Evolutionary conservation across 2,329 filamentous ascomycete species (phyloP), one percentile per base, ranked within the genome.

Genomic region (Rutstroemia sp.): DNA sequence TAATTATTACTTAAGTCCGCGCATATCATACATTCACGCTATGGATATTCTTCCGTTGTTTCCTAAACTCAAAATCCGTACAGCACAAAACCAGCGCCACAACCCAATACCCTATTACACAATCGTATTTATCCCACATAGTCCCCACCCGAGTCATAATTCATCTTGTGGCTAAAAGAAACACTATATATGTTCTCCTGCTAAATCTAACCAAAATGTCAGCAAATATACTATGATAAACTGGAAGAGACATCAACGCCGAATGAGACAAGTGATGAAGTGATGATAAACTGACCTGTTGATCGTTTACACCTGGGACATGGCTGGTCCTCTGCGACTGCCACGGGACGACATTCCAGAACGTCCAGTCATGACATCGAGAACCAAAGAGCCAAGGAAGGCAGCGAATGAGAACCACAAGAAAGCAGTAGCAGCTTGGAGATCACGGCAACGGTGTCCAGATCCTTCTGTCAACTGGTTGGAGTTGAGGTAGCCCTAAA

Each of bases 341-440:
- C 61, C 58, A 9, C 54, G 37, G 23, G 56, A 57, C 21, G 50
- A 21, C 21, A 30, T 37, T 10, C 50, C 30, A 4, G 42, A 42
- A 12, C 49, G 7, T 23, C 18, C 30, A 12, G 18, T 21, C 3
- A 65, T 44, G 30, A 61, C 49, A 37, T 47, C 51, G 61, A 88
- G 77, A 67, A 81, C 74, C 46, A 83, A 69, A 42, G 78, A 77
- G 3, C 75, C 82, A 27, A 75, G 73, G 66, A 86, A 87, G 25
- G 79, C 76, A 41, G 74, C 78, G 70, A 86, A 89, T 49, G 89
- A 79, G 73, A 92, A 91, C 86, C 86, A 92, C 73, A 90, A 78
- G 74, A 92, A 92, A 39, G 82, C 86, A 37, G 81, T 82, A 60
- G 81, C 80, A 39, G 88, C 88, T 74, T 92, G 88, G 16, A 89